phyloP scores from a whole-genome alignment of 495 filamentous ascomycete genomes.

The Amniculicola lignicola region DNA sequence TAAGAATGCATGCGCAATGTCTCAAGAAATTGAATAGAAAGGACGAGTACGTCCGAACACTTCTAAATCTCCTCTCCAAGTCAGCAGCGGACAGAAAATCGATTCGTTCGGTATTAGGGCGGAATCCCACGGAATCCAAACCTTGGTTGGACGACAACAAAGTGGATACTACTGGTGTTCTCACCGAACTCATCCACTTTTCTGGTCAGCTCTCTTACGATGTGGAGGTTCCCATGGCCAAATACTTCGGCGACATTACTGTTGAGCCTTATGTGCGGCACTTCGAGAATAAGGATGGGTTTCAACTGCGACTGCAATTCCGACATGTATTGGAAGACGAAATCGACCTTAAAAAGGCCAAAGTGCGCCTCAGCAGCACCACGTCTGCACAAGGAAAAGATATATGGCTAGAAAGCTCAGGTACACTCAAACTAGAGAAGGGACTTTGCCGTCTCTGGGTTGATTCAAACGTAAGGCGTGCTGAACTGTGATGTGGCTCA shows the following conservation, averaged over 20 bases:
- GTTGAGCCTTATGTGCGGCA: constrained; percentile 70
- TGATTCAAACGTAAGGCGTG: constrained; percentile 47
- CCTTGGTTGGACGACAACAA: constrained; percentile 52
- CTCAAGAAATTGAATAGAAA: constrained; percentile 69
- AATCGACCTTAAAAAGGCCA: constrained; percentile 63
- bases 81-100: constrained; percentile 55
- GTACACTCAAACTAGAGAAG: constrained; percentile 47
- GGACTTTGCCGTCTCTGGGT: constrained; percentile 55
- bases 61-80: constrained; percentile 72
- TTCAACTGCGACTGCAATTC: constrained; percentile 67
- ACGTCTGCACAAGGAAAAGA: constrained; percentile 53
- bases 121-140: constrained; percentile 29
- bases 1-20: constrained; percentile 82
- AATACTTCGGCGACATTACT: constrained; percentile 68
- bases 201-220: constrained; percentile 63
- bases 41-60: constrained; percentile 75
- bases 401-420: constrained; percentile 59
- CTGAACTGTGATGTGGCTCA: not conserved
- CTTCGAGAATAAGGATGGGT: constrained; percentile 70
- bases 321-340: constrained; percentile 69
- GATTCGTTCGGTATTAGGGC: constrained; percentile 3
- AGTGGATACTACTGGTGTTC: constrained; percentile 56
- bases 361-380: constrained; percentile 58
- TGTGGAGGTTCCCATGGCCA: constrained; percentile 61
- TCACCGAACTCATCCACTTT: constrained; percentile 63